Conservation (phyloP, 176 grass and related monocot genomes). For the Leersia perrieri region DNA sequence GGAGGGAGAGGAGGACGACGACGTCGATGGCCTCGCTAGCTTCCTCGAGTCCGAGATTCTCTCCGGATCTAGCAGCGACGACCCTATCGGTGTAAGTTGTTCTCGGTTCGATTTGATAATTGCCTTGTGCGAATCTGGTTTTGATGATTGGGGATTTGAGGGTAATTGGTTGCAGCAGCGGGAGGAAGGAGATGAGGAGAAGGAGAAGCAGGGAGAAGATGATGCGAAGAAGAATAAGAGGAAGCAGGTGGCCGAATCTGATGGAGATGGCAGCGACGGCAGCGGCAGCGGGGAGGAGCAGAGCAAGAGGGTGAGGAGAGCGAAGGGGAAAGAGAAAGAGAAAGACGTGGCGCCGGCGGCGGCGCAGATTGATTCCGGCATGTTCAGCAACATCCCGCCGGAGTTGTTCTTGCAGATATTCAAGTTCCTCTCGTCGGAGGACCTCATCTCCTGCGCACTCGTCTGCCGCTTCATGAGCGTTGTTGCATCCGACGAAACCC, state of each 20-base stretch:
- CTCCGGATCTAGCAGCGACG: constrained; percentile 49
- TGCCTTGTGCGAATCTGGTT: background rate
- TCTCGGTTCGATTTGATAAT: background rate
- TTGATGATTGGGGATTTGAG: too few species aligned
- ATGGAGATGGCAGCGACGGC: constrained; percentile 7
- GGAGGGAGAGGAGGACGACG: constrained; percentile 45
- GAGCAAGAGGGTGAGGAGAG: constrained; percentile 41
- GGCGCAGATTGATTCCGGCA: constrained; percentile 59
- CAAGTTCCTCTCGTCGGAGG: constrained; percentile 96
- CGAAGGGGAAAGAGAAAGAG: constrained; percentile 45
- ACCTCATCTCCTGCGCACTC: constrained; percentile 76
- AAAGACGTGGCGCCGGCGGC: constrained; percentile 16
- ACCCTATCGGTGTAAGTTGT: constrained; percentile 26
- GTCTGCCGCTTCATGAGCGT: constrained; percentile 83
- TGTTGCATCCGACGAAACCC: constrained; percentile 79
- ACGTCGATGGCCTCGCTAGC: constrained; percentile 67
- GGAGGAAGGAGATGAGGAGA: background rate
- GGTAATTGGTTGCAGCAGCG: background rate
- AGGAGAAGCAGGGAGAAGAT: background rate
- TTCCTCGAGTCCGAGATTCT: constrained; percentile 89
- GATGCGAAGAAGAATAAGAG: constrained; percentile 25
- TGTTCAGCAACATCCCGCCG: constrained; percentile 60
- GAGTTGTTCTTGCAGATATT: constrained; percentile 85
- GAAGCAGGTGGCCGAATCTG: constrained; percentile 6
- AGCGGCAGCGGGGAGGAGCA: constrained; percentile 29